Conservation (phyloP, 768 basidiomycete species). For the Russula vinacea region DNA sequence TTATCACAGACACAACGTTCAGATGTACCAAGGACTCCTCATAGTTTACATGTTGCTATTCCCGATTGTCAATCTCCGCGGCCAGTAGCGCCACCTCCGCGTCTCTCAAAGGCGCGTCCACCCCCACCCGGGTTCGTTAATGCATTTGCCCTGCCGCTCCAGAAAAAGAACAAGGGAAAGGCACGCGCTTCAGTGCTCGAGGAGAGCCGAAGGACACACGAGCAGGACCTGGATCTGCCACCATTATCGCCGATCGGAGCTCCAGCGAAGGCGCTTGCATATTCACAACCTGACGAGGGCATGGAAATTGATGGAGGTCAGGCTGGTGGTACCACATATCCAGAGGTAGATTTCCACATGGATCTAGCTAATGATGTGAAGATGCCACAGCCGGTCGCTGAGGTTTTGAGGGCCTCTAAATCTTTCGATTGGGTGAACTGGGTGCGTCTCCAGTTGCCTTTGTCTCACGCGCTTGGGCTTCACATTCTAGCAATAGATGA, state of each 20-base stretch:
- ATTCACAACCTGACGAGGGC: neutral
- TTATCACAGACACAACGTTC: slow-evolving; percentile 15
- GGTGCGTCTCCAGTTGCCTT: slow-evolving; percentile 15
- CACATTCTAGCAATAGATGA: slow-evolving; percentile 16
- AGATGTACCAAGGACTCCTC: slow-evolving; percentile 7
- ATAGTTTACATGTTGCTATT: neutral
- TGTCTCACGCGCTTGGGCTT: neutral
- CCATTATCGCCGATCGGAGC: slow-evolving; percentile 1
- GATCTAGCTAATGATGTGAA: slow-evolving; percentile 8
- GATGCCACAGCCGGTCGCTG: neutral
- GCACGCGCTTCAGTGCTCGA: slow-evolving; percentile 7
- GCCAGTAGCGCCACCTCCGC: neutral
- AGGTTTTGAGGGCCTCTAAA: slow-evolving; percentile 1
- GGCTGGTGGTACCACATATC: neutral
- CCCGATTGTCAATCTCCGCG: slow-evolving; percentile 7
- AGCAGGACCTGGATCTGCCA: neutral
- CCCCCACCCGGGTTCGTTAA: slow-evolving; percentile 28
- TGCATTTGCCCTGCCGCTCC: slow-evolving; percentile 10
- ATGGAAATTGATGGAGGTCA: slow-evolving; percentile 18
- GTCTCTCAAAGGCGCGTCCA: slow-evolving; percentile 7
- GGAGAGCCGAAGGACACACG: slow-evolving; percentile 17
- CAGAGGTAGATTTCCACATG: slow-evolving; percentile 3
- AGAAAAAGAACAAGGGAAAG: slow-evolving; percentile 18
- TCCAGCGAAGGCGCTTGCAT: neutral
- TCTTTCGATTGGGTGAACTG: slow-evolving; percentile 25